Conservation (phyloP, 192 early-diverging fungal species). For the Backusella circina region DNA sequence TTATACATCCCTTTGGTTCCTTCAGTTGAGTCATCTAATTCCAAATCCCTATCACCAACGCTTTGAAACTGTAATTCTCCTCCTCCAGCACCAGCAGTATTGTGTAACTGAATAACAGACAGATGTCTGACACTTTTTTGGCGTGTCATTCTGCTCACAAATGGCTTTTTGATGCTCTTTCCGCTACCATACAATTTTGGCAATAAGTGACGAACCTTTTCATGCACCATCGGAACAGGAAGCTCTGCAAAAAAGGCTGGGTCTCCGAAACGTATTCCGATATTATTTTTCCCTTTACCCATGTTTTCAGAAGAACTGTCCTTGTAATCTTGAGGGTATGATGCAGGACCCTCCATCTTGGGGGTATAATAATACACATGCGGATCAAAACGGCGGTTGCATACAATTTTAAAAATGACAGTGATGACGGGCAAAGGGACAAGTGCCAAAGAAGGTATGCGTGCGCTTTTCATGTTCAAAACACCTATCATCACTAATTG, state of each 20-base stretch:
- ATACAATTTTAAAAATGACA: conserved; percentile 45
- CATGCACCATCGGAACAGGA: conserved; percentile 66
- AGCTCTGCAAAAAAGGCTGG: conserved; percentile 59
- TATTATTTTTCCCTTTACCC: background rate
- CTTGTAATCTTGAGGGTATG: conserved; percentile 10
- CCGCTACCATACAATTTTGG: conserved; percentile 53
- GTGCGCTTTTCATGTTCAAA: conserved; percentile 45
- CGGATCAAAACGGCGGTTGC: conserved; percentile 43
- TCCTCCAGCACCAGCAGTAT: conserved; percentile 9
- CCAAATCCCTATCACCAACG: conserved; percentile 28
- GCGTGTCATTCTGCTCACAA: conserved; percentile 26
- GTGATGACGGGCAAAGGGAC: conserved; percentile 63
- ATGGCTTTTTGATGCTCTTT: conserved; percentile 9
- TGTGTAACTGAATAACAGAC: conserved; percentile 15
- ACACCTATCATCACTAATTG: conserved; percentile 65
- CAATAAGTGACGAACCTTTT: conserved; percentile 59
- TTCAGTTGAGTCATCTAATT: conserved; percentile 33
- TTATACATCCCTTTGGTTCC: conserved; percentile 26
- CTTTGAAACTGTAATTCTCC: conserved; percentile 33
- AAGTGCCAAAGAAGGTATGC: conserved; percentile 41
- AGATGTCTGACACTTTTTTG: conserved; percentile 26
- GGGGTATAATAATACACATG: conserved; percentile 53
- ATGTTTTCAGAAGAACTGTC: conserved; percentile 4
- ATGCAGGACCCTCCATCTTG: conserved; percentile 32
- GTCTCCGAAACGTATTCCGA: conserved; percentile 61